A percentile compares a stretch with the other conserved stretches of the same genome.
Evolutionary conservation across 257 asterid genomes (phyloP).

Genomic region (Solanum microdontum): DNA sequence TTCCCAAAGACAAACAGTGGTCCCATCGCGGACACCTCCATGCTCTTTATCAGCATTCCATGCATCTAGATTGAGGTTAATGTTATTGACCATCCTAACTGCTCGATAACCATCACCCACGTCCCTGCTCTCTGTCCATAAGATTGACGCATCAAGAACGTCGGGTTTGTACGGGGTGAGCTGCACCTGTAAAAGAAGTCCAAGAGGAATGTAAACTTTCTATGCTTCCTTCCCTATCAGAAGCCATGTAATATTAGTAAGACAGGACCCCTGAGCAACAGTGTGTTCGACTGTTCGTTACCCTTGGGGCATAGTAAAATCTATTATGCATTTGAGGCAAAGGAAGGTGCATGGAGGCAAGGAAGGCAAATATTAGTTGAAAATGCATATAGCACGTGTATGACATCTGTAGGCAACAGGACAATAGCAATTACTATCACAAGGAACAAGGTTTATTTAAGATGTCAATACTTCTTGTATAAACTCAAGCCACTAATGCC

Average conservation of each 20-base stretch:
- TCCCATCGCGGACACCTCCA: slow-evolving; percentile 83
- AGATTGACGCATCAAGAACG: slow-evolving; percentile 58
- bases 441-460: not conserved
- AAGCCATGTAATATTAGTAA: not conserved
- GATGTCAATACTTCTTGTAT: not conserved
- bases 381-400: not conserved
- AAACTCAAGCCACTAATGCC: not conserved
- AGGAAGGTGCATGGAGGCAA: not conserved
- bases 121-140: slow-evolving; percentile 90
- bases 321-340: not conserved
- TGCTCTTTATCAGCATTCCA: slow-evolving; percentile 69
- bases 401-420: not conserved
- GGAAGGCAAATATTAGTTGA: not conserved
- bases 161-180: slow-evolving; percentile 47
- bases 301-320: not conserved
- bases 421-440: not conserved
- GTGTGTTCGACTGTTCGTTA: not conserved
- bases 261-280: not conserved
- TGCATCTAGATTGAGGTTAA: slow-evolving; percentile 71
- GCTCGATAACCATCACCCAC: slow-evolving; percentile 64
- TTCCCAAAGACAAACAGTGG: slow-evolving; percentile 80
- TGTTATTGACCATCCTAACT: slow-evolving; percentile 77
- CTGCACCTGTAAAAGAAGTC: slow-evolving; percentile 18
- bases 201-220: not conserved
- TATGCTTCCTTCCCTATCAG: not conserved